Base-by-base conservation (phyloP, 2,329 filamentous ascomycete species). In the Penicillium vulpinum region DNA sequence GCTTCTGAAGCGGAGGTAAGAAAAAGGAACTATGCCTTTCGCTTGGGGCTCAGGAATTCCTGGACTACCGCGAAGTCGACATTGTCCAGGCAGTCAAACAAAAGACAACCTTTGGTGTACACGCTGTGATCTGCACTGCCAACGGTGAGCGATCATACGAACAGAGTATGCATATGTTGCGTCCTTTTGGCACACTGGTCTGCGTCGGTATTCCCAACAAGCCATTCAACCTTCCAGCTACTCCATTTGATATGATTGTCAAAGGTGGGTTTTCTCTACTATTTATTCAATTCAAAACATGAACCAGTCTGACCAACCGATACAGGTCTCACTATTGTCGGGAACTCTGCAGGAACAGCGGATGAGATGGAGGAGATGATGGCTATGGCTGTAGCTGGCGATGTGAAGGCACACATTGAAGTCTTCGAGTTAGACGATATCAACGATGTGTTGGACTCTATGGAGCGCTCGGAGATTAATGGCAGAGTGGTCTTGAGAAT, bases 211-310 rank as follows among this genome's bases (percentile, higher is more conserved):
- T 80, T 36, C 78, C 78, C 10, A 77, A 73, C 45, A 65, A 70
- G 5, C 72, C 71, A 3, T 80, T 77, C 58, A 72, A 73, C 60
- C 69, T 81, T 18, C 78, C 78, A 5, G 77, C 78, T 58, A 75
- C 74, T 6, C 78, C 78, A 0, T 75, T 81, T 24, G 75, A 78
- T 29, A 80, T 80, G 73, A 77, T 78, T 36, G 77, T 79, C 26
- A 75, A 74, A 62, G 77, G 77, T 74, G 57, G 48, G 63, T 49
- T n/a, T 49, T 16, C n/a, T 18, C 18, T 18, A 2, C 2, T 24
- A 21, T 15, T 8, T 10, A 6, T 21, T 5, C 15, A 22, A 16
- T 13, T 31, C 4, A n/a, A 7, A 6, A 9, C 9, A 40, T 38
- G 16, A 18, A 11, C 4, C 15, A 4, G 5, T 13, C 48, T 56